phyloP scores from a whole-genome alignment of 2,329 filamentous ascomycete genomes.

The Moelleriella libera region DNA sequence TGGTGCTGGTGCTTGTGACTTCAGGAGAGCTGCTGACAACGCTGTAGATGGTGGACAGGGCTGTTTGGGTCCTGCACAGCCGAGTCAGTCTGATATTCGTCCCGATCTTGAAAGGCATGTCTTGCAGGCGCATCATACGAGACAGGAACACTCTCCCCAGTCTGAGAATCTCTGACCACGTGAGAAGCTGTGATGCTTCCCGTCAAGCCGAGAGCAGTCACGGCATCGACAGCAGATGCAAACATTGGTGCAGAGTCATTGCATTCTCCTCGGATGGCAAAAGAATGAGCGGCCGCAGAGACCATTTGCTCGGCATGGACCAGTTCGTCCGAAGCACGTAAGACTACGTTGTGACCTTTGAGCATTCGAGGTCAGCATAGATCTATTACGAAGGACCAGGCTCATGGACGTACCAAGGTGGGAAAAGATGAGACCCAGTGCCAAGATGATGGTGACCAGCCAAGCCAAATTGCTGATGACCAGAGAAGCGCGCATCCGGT shows the following conservation, averaged over 20 bases:
- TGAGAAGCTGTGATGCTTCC: slow-evolving; percentile 6
- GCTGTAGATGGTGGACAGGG: slow-evolving; percentile 18
- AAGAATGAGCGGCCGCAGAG: slow-evolving; percentile 8
- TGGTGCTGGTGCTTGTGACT: neutral
- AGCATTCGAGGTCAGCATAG: neutral
- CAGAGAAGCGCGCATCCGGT: neutral
- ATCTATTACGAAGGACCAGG: neutral
- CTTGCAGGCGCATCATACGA: slow-evolving; percentile 14
- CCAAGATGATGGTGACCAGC: slow-evolving; percentile 1
- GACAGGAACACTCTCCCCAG: slow-evolving; percentile 15
- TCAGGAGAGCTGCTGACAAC: neutral
- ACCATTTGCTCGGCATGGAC: slow-evolving; percentile 7
- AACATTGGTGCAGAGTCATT: slow-evolving; percentile 5
- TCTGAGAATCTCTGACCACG: slow-evolving; percentile 1
- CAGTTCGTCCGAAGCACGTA: slow-evolving; percentile 5
- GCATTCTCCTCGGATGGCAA: slow-evolving; percentile 9
- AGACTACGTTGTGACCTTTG: slow-evolving; percentile 2
- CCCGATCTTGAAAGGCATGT: neutral
- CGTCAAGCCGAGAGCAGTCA: slow-evolving; percentile 5
- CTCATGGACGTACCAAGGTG: slow-evolving; percentile 1
- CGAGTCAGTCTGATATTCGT: neutral
- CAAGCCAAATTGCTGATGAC: slow-evolving; percentile 2
- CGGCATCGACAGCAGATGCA: slow-evolving; percentile 5
- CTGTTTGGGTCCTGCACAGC: slow-evolving; percentile 16
- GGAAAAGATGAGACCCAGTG: neutral